Base-by-base conservation (phyloP, 1,284 basidiomycete genomes). In the Austropuccinia psidii region DNA sequence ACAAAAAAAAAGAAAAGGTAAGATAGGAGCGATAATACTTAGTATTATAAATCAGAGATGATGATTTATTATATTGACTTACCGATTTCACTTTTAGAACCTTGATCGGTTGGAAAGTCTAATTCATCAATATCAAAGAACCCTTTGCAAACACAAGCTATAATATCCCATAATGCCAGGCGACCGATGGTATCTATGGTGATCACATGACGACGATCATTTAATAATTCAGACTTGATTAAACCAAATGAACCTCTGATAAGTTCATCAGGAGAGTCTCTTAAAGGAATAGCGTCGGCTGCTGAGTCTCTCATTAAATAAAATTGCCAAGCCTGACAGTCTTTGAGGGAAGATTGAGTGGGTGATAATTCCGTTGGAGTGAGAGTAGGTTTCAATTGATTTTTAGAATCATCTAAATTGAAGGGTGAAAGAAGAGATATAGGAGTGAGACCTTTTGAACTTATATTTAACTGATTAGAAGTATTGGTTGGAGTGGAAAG, bases 141-240 rank as follows among this genome's bases (percentile, higher is more conserved):
- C 1, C 95, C 95, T 1, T 89, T 81, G 80, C 94, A 98, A 1
- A 83, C 76, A 1, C 90, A 88, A 0, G 87, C 84, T 19, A 95
- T 84, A 68, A 98, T 87, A 82, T 98, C 90, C 95, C 96, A 98
- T 2, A 94, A 86, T 0, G 89, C 89, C 3, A 98, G 88, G 76
- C 89, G 79, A 9, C 91, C 90, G 0, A 85, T 83, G 0, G 92
- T 93, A 80, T 98, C 90, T 47, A 97, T 88, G 0, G 93, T 93
- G 67, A 99, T 82, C 4, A 89, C 93, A 79, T 98, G 94, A 74
- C 94, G 85, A 45, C 93, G 85, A 79, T 98, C 93, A 80, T 94
- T 98, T 57, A 98, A 83, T 9, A 79, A 62, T 69, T 79, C 62
- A 57, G 39, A 55, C 27, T 94, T 85, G 61, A 96, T 88, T 13